Evolutionary conservation across 1,139 yeast genomes (phyloP), one percentile per base, ranked within the genome.

Genomic region (Sugiyamaella pinicola): DNA sequence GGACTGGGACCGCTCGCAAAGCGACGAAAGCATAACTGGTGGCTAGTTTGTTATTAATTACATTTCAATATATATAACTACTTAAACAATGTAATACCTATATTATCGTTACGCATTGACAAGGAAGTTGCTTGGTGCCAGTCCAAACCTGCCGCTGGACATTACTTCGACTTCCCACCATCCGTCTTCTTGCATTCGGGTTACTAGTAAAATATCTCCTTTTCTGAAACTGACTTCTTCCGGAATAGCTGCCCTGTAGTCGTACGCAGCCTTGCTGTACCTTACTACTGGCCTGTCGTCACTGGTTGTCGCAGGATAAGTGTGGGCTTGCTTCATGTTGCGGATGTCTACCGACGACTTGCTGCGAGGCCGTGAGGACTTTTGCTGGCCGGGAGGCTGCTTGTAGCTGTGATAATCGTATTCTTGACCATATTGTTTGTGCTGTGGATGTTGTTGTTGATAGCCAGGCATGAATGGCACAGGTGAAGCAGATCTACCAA

Each of bases 141-240:
- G 76, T 0, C 96, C 96, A 8, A 82, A 75, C 24, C 77, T 77
- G n/a, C 65, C 62, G 26, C 62, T 60, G 9, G 79, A 80, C 7
- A 80, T 75, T 49, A 85, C 81, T 66, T 89, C 96, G 57, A 88
- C 86, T 61, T 85, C 84, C 84, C 86, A 89, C 96, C 96, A 89
- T 33, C 90, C 89, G 64, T 89, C 96, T 52, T 85, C 91, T 67
- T 88, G 95, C 74, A 79, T 84, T 60, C 82, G 82, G 22, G 87
- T 70, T 12, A 89, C 81, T 57, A 83, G 77, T 68, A 89, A 73
- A n/a, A 81, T 68, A 75, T 90, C 95, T 52, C 85, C 86, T 65
- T 87, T 86, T 53, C 79, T 77, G 75, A 89, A 88, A 15, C 77
- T 72, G 9, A 88, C 77, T 63, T 89, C 96, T 47, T 87, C 93